These are phyloP conservation scores for Camellia sinensis DNA, from an alignment of 148 eudicot species.

Conservation along the genomic window DNA sequence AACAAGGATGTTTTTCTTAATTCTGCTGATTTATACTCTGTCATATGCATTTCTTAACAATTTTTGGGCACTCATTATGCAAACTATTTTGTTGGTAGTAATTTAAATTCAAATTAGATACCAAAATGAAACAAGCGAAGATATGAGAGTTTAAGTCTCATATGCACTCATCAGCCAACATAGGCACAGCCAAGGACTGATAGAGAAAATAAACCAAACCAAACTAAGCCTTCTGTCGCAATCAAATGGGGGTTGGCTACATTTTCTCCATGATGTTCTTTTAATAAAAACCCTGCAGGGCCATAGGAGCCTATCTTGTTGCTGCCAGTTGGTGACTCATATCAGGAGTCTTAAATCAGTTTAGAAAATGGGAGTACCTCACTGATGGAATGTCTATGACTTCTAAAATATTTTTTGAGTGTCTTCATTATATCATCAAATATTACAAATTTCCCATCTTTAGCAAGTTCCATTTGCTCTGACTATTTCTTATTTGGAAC, in stretches of 20 bases:
- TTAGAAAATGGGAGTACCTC: not conserved
- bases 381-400: not conserved
- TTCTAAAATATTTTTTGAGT: not conserved
- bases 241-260: not conserved
- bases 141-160: too few relatives aligned
- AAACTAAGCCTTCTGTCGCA: too few relatives aligned
- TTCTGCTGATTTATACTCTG: not conserved
- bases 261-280: not conserved
- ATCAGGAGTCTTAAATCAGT: not conserved
- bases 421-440: not conserved
- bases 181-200: not conserved
- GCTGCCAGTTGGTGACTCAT: too few relatives aligned
- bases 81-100: not conserved
- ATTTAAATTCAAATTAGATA: not conserved
- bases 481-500: not conserved
- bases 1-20: not conserved
- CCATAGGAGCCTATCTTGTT: too few relatives aligned
- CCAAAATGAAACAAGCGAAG: not conserved
- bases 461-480: not conserved
- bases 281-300: too few relatives aligned
- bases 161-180: not conserved
- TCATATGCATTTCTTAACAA: not conserved
- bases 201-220: not conserved
- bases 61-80: not conserved
- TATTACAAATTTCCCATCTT: not conserved